A percentile compares a stretch with the other conserved stretches of the same genome.
Evolutionary conservation across 2,329 filamentous ascomycete species (phyloP).

Genomic region (Xylariaceae sp.): DNA sequence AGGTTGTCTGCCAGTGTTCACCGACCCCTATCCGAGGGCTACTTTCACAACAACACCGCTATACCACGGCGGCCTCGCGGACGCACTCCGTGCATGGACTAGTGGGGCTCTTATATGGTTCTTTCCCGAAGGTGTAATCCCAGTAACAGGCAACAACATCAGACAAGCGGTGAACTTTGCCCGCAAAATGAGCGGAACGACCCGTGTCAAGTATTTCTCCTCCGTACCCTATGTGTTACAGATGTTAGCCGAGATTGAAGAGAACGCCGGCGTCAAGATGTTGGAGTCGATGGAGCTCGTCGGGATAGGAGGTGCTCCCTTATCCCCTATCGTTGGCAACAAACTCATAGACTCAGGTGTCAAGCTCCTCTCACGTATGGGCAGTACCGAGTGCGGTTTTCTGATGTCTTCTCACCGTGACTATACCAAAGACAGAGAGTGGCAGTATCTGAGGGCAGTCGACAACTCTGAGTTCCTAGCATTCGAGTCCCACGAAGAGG

Average conservation of each 20-base stretch:
- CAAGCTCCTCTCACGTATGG: slow-evolving; percentile 57
- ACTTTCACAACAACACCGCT: slow-evolving; percentile 62
- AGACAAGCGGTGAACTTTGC: slow-evolving; percentile 41
- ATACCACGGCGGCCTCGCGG: slow-evolving; percentile 60
- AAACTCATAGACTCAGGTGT: slow-evolving; percentile 45
- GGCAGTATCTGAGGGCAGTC: slow-evolving; percentile 52
- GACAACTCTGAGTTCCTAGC: slow-evolving; percentile 31
- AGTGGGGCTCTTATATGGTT: slow-evolving; percentile 56
- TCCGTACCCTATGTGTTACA: slow-evolving; percentile 56
- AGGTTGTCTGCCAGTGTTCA: slow-evolving; percentile 48
- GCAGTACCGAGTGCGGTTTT: slow-evolving; percentile 63
- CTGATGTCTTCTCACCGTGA: slow-evolving; percentile 57
- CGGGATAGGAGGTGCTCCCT: slow-evolving; percentile 57
- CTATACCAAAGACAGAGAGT: slow-evolving; percentile 49
- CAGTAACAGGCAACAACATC: slow-evolving; percentile 53
- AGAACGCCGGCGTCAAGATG: slow-evolving; percentile 36
- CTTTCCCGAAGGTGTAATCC: slow-evolving; percentile 51
- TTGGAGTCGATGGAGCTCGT: slow-evolving; percentile 54
- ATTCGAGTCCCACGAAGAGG: slow-evolving; percentile 43
- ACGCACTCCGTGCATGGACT: slow-evolving; percentile 58
- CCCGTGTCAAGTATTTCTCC: slow-evolving; percentile 51
- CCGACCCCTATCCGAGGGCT: slow-evolving; percentile 33
- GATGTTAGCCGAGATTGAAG: slow-evolving; percentile 43
- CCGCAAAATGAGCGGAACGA: slow-evolving; percentile 17
- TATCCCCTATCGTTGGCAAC: slow-evolving; percentile 50